phyloP scores from a whole-genome alignment of 2,329 filamentous ascomycete genomes.

The Erysiphe neolycopersici region DNA sequence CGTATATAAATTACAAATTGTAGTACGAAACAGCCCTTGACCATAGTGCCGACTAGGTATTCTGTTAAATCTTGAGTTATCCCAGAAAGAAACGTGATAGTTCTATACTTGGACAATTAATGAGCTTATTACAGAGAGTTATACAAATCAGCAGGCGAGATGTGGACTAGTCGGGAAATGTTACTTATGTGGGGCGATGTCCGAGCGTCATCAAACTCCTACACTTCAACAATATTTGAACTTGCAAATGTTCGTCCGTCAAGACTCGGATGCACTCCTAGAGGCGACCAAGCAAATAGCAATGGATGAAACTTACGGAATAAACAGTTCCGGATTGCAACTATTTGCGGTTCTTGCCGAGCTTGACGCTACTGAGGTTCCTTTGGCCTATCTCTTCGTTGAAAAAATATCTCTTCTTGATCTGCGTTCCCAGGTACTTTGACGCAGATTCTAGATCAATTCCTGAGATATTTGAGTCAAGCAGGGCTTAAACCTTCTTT shows the following conservation, averaged over 20 bases:
- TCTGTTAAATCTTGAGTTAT: too few relatives aligned
- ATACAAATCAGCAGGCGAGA: too few relatives aligned
- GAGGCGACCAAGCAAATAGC: neutral
- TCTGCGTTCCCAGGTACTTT: neutral
- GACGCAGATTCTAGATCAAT: neutral
- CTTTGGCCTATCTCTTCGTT: neutral
- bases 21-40: too few relatives aligned
- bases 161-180: too few relatives aligned
- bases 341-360: neutral
- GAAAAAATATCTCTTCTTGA: neutral
- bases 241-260: neutral
- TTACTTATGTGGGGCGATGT: too few relatives aligned
- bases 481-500: neutral
- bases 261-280: neutral
- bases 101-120: too few relatives aligned
- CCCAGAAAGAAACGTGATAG: too few relatives aligned
- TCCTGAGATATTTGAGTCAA: neutral
- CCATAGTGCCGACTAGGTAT: too few relatives aligned
- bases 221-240: too few relatives aligned
- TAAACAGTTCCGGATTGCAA: neutral
- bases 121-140: too few relatives aligned
- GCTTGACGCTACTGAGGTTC: neutral
- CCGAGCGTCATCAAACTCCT: too few relatives aligned
- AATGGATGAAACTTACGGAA: neutral
- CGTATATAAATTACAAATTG: too few relatives aligned